Conservation (phyloP, 1,139 yeast species). For the Entelexis paramagnoliae region DNA sequence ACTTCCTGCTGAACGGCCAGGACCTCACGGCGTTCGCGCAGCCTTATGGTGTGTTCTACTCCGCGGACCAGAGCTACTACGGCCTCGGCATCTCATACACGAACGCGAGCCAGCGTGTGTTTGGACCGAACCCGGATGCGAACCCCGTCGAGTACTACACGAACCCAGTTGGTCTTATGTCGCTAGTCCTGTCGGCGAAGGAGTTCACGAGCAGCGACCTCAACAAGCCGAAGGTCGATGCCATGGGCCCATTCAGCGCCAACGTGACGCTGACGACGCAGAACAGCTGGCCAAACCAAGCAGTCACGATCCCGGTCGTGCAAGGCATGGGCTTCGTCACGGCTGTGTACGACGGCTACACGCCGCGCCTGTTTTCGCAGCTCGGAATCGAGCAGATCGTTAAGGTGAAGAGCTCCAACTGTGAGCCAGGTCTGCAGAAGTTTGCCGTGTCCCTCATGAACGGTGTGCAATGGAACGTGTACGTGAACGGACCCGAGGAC, state of each 20-base stretch:
- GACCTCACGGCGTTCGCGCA: conserved; percentile 40
- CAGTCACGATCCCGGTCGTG: conserved; percentile 37
- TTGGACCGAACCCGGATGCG: conserved; percentile 31
- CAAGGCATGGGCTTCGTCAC: conserved; percentile 79
- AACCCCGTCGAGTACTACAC: conserved; percentile 40
- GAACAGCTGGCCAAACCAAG: conserved; percentile 27
- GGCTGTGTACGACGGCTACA: conserved; percentile 48
- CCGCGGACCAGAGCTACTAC: conserved; percentile 34
- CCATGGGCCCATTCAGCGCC: conserved; percentile 49
- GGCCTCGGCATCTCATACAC: conserved; percentile 58
- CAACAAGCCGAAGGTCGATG: conserved; percentile 31
- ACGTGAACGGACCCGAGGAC: conserved; percentile 43
- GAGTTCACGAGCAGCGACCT: conserved; percentile 35
- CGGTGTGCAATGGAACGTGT: conserved; percentile 49
- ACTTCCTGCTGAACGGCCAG: conserved; percentile 50
- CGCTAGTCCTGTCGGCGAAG: conserved; percentile 48
- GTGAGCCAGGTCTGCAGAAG: conserved; percentile 40
- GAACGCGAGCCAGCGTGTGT: conserved; percentile 38
- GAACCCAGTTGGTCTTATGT: conserved; percentile 46
- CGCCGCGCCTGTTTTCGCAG: conserved; percentile 45
- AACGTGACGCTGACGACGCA: conserved; percentile 37
- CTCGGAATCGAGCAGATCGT: conserved; percentile 43
- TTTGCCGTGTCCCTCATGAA: conserved; percentile 37
- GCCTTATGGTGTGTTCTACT: conserved; percentile 56
- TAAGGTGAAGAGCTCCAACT: conserved; percentile 25